Percentiles rank a stretch among this genome's conserved stretches.
phyloP scores from a whole-genome alignment of 148 eudicot species.

The Camellia lanceoleosa region DNA sequence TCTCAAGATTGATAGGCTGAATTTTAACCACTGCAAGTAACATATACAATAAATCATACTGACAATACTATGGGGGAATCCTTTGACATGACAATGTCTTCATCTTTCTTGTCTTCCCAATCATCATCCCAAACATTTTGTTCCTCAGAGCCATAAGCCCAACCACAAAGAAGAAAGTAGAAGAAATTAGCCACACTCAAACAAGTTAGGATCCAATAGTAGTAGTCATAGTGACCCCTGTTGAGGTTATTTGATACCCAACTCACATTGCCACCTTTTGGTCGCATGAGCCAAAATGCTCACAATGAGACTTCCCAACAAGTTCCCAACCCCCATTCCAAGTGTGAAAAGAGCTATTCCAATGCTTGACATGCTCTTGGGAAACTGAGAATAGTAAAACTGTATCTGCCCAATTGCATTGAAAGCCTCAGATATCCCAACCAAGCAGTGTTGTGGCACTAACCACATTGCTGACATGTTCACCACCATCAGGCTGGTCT shows the following conservation, averaged over 20 bases:
- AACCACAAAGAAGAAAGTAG: slow-evolving; percentile 24
- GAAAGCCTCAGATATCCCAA: slow-evolving; percentile 40
- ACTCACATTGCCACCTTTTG: slow-evolving; percentile 25
- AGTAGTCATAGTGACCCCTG: slow-evolving; percentile 47
- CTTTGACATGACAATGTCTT: not conserved
- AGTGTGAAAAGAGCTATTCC: slow-evolving; percentile 36
- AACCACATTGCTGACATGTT: slow-evolving; percentile 47
- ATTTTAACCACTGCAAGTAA: not conserved
- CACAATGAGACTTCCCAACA: slow-evolving; percentile 33
- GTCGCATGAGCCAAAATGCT: slow-evolving; percentile 9
- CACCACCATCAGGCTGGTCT: slow-evolving; percentile 16
- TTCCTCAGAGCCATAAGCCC: slow-evolving; percentile 23
- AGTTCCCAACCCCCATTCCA: slow-evolving; percentile 27
- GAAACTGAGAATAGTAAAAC: slow-evolving; percentile 41
- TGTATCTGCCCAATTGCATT: slow-evolving; percentile 47
- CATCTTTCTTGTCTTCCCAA: slow-evolving; percentile 13
- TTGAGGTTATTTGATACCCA: slow-evolving; percentile 39
- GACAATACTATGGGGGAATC: not conserved
- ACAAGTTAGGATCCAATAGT: slow-evolving; percentile 38
- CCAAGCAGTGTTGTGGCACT: slow-evolving; percentile 34
- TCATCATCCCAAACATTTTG: slow-evolving; percentile 24
- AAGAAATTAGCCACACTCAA: slow-evolving; percentile 33
- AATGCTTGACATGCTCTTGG: slow-evolving; percentile 42
- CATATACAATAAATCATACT: not conserved
- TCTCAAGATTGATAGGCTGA: too few species aligned